Conservation (phyloP, 2,329 filamentous ascomycete genomes). For the Cordyceps pruinosa region DNA sequence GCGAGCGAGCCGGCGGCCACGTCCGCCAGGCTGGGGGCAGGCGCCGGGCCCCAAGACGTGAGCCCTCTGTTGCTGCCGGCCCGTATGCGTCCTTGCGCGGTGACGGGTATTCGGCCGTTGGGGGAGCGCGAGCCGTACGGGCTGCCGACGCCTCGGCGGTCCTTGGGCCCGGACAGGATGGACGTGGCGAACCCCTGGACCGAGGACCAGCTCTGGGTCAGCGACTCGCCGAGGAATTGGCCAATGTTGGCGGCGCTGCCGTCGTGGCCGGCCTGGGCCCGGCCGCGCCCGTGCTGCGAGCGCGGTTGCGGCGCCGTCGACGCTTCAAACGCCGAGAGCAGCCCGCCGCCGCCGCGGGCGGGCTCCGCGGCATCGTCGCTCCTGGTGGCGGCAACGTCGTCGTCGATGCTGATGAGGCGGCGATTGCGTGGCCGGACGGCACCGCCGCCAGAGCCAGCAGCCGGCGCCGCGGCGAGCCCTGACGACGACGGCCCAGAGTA, state of each 20-base stretch:
- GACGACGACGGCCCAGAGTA: slow-evolving; percentile 27
- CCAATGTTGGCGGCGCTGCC: slow-evolving; percentile 31
- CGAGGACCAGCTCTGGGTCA: slow-evolving; percentile 48
- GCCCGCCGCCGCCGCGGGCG: slow-evolving; percentile 19
- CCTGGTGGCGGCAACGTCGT: slow-evolving; percentile 25
- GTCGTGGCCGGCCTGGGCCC: slow-evolving; percentile 13
- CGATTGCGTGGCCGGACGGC: slow-evolving; percentile 45
- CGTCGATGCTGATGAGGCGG: slow-evolving; percentile 31
- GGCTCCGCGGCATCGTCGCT: not conserved
- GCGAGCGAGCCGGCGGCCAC: slow-evolving; percentile 49
- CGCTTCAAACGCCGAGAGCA: slow-evolving; percentile 29
- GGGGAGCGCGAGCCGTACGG: slow-evolving; percentile 8
- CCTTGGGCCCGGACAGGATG: slow-evolving; percentile 24
- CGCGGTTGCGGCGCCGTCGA: slow-evolving; percentile 12
- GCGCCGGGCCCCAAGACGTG: slow-evolving; percentile 43
- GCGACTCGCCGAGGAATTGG: slow-evolving; percentile 43
- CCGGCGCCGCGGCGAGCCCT: slow-evolving; percentile 40
- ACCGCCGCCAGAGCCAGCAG: slow-evolving; percentile 33
- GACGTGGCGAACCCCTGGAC: slow-evolving; percentile 48
- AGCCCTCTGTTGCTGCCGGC: slow-evolving; percentile 15
- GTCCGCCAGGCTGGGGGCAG: slow-evolving; percentile 40
- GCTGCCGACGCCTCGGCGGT: slow-evolving; percentile 3
- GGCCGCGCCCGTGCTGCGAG: not conserved
- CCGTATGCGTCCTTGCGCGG: slow-evolving; percentile 17
- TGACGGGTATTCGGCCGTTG: slow-evolving; percentile 6